Evolutionary conservation across 2,329 filamentous ascomycete species (phyloP), one percentile per base, ranked within the genome.

Genomic region (Aspergillus aculeatinus): DNA sequence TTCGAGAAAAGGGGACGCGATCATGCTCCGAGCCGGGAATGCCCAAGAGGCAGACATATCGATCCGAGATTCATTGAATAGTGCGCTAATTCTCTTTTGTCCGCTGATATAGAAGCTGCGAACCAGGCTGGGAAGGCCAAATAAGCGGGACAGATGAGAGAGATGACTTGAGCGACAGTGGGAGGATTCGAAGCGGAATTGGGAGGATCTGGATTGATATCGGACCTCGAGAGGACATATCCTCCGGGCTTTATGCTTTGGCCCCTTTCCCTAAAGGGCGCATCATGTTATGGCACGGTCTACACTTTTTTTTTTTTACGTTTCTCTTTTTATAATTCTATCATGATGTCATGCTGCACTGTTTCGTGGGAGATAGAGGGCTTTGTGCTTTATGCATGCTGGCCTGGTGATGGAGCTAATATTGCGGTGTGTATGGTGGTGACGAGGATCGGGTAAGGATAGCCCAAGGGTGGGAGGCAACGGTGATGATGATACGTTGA

Each of bases 111-210:
- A 79, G 81, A 82, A 68, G 81, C 81, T 55, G 78, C 80, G 51
- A 80, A 82, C 64, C 80, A 82, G 66, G 79, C 78, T 42, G 75
- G 76, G 54, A 83, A 82, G 66, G 78, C 76, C 61, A 70, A 61
- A 59, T 63, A 25, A 25, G 53, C 48, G 58, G 57, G 52, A 47
- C 21, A 5, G 35, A 31, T 14, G 39, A 44, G 16, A 44, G 16
- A 9, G 3, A 4, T 10, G 27, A 29, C 7, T 9, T 29, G 27
- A 29, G 27, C 7, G 27, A 29, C 27, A 29, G 27, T 1, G 11
- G 33, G 33, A 35, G 11, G 33, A 35, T 35, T 35, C 1, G 33
- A 12, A 35, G 33, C 33, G 33, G 16, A 16, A 12, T 44, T 44
- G 14, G 16, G 39, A 44, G 39, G 39, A 19, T 44, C 39, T 7